phyloP scores from a whole-genome alignment of 2,329 filamentous ascomycete genomes.

The Colletotrichum camelliae region DNA sequence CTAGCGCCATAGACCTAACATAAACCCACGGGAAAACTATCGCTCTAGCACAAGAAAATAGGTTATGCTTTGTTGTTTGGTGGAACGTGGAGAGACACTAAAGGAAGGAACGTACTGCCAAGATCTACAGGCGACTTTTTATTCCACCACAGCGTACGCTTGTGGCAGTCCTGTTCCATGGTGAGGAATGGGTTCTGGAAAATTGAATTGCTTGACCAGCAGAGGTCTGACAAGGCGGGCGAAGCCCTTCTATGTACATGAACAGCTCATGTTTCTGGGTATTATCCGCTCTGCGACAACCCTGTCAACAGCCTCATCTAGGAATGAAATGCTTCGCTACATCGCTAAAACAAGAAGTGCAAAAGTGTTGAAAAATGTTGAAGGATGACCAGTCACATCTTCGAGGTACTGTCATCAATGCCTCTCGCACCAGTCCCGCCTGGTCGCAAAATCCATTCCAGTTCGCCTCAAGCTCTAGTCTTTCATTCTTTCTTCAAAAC shows the following conservation, averaged over 20 bases:
- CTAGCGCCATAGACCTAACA: accelerated
- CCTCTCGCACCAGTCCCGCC: too few relatives aligned
- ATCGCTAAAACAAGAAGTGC: neutral
- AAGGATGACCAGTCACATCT: neutral
- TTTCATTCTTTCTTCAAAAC: neutral
- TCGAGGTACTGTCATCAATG: too few relatives aligned
- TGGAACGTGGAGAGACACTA: neutral
- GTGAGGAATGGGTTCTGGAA: too few relatives aligned
- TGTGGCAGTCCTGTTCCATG: neutral
- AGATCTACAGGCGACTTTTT: neutral
- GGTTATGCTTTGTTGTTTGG: too few relatives aligned
- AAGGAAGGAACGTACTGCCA: neutral
- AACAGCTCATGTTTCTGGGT: too few relatives aligned
- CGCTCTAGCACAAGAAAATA: too few relatives aligned
- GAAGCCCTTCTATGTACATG: too few relatives aligned
- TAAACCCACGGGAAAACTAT: accelerated
- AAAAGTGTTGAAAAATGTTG: neutral
- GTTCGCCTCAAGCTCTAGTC: neutral
- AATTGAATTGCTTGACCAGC: too few relatives aligned
- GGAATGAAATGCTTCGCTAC: neutral
- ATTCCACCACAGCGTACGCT: accelerated
- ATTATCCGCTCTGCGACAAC: too few relatives aligned
- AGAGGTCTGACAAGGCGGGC: too few relatives aligned
- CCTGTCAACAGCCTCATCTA: neutral
- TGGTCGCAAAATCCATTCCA: neutral